phyloP scores from a whole-genome alignment of 2,329 filamentous ascomycete genomes.

The Colletotrichum shisoi region DNA sequence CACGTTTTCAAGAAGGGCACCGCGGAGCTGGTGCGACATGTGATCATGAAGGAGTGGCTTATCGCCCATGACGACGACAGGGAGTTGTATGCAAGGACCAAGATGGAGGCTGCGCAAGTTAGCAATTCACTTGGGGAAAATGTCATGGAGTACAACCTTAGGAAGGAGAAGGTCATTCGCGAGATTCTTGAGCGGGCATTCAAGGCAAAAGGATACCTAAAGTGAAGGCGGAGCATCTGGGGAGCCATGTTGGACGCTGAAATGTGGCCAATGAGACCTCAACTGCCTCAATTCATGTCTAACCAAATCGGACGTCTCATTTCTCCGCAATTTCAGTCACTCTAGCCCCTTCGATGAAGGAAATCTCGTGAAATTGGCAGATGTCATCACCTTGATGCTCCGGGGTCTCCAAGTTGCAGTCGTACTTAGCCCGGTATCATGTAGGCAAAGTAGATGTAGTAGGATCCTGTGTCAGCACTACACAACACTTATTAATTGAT shows the following conservation, averaged over 20 bases:
- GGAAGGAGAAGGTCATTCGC: slow-evolving; percentile 53
- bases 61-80: slow-evolving; percentile 49
- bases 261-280: too few relatives aligned
- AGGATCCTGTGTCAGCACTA: too few relatives aligned
- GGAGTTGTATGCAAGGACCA: slow-evolving; percentile 51
- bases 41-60: slow-evolving; percentile 57
- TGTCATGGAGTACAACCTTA: slow-evolving; percentile 51
- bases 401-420: too few relatives aligned
- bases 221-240: background rate
- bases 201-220: slow-evolving; percentile 43
- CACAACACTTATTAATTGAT: too few relatives aligned
- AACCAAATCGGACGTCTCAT: too few relatives aligned
- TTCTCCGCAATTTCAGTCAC: too few relatives aligned
- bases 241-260: background rate
- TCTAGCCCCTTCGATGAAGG: too few relatives aligned
- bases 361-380: too few relatives aligned
- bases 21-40: slow-evolving; percentile 54
- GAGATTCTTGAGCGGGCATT: slow-evolving; percentile 50
- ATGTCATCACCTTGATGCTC: too few relatives aligned
- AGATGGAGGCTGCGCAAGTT: slow-evolving; percentile 49
- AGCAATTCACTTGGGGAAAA: slow-evolving; percentile 46
- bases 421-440: too few relatives aligned
- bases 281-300: too few relatives aligned
- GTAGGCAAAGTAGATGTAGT: too few relatives aligned
- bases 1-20: slow-evolving; percentile 58